phyloP scores from a whole-genome alignment of 257 asterid genomes.

The Scutellaria minor region DNA sequence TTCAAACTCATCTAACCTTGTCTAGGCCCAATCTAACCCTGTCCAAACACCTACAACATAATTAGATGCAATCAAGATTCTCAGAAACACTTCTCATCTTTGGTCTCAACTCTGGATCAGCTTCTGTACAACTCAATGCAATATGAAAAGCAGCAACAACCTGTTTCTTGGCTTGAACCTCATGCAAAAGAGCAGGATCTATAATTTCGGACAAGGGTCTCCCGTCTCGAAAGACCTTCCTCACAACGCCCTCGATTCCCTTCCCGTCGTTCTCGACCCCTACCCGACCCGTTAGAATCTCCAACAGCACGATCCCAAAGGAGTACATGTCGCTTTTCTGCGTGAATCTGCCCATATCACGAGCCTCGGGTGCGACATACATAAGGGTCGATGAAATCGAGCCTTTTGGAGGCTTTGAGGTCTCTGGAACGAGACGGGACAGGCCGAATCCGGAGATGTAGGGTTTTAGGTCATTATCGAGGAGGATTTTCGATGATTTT shows the following conservation, averaged over 20 bases:
- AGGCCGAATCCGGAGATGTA: constrained; percentile 80
- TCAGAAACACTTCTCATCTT: constrained; percentile 77
- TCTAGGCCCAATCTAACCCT: no score
- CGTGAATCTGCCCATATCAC: constrained; percentile 45
- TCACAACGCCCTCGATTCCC: constrained; percentile 64
- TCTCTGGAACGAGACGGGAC: constrained; percentile 53
- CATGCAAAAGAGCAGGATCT: constrained; percentile 65
- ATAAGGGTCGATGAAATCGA: constrained; percentile 39
- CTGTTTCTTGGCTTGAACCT: constrained; percentile 78
- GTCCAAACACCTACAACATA: background rate
- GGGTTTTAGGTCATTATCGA: constrained; percentile 72
- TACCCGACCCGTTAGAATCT: constrained; percentile 69
- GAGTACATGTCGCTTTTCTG: constrained; percentile 79
- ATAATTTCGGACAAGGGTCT: constrained; percentile 73
- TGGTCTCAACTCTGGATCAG: constrained; percentile 76
- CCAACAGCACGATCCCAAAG: constrained; percentile 72
- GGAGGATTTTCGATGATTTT: constrained; percentile 75
- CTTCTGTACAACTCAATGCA: constrained; percentile 70
- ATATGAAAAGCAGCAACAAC: constrained; percentile 73
- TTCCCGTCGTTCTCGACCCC: constrained; percentile 48
- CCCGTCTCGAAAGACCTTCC: constrained; percentile 68
- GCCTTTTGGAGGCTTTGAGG: constrained; percentile 51
- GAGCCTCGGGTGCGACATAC: constrained; percentile 72
- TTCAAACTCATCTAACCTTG: no score
- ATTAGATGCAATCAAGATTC: constrained; percentile 63